Conservation (phyloP, 257 asterid species). For the Ballota nigra region DNA sequence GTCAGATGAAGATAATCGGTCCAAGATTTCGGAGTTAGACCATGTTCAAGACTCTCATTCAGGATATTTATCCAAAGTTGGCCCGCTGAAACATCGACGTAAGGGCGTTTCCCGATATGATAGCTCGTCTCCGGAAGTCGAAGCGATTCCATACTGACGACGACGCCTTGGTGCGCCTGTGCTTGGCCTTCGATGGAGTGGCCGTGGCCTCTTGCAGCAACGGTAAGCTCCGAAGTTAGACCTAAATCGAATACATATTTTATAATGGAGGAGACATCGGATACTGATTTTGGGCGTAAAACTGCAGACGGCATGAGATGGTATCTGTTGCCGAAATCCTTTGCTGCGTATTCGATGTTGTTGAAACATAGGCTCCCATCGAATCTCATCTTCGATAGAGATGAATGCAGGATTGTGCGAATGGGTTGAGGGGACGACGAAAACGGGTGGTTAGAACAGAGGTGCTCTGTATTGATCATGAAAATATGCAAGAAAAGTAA, state of each 20-base stretch:
- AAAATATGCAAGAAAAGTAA: conserved; percentile 42
- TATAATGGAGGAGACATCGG: conserved; percentile 58
- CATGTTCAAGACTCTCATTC: conserved; percentile 70
- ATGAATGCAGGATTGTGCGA: conserved; percentile 31
- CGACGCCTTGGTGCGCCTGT: conserved; percentile 67
- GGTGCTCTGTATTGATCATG: conserved; percentile 39
- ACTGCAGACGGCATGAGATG: conserved; percentile 63
- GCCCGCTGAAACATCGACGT: conserved; percentile 84
- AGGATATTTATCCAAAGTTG: conserved; percentile 82
- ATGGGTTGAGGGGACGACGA: conserved; percentile 25
- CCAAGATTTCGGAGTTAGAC: conserved; percentile 90
- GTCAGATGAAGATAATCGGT: conserved; percentile 92
- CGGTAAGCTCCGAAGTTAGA: conserved; percentile 43
- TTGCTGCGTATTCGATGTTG: conserved; percentile 50
- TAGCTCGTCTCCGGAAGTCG: conserved; percentile 43
- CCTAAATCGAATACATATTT: conserved; percentile 51
- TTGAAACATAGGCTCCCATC: conserved; percentile 58
- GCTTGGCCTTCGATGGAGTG: conserved; percentile 90
- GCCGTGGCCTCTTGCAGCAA: conserved; percentile 86
- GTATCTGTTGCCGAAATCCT: conserved; percentile 71
- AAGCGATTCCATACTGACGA: conserved; percentile 69
- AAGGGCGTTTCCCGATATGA: conserved; percentile 44
- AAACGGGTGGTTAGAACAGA: conserved; percentile 37
- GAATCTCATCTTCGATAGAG: conserved; percentile 37
- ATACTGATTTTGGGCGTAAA: conserved; percentile 66